Evolutionary conservation across 1,139 yeast species (phyloP).

Genomic region (Lodderomyces margitis): DNA sequence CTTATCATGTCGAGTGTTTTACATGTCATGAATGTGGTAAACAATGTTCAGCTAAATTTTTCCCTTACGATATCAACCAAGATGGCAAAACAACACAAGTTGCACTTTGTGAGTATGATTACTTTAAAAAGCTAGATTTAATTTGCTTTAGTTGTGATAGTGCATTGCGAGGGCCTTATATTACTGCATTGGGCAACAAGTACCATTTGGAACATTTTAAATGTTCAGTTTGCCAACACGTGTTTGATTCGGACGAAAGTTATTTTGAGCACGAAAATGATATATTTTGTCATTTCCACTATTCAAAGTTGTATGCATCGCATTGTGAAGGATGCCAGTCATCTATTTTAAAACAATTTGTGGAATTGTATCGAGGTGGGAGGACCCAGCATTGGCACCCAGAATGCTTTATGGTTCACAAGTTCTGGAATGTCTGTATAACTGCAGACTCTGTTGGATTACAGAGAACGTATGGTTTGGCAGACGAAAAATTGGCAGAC

Average conservation of each 20-base stretch:
- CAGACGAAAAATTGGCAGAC: constrained; percentile 23
- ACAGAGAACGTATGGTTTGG: constrained; percentile 19
- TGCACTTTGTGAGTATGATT: constrained; percentile 90
- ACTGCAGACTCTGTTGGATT: constrained; percentile 63
- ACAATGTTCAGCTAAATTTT: constrained; percentile 71
- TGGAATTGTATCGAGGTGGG: constrained; percentile 91
- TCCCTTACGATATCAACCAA: constrained; percentile 47
- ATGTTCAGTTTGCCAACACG: constrained; percentile 82
- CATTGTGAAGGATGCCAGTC: constrained; percentile 93
- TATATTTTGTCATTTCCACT: constrained; percentile 90
- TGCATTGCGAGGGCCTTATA: constrained; percentile 89
- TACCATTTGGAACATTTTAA: constrained; percentile 95
- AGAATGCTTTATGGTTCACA: constrained; percentile 96
- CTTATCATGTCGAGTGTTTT: constrained; percentile 87
- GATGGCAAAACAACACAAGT: constrained; percentile 39
- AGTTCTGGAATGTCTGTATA: constrained; percentile 92
- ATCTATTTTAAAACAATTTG: constrained; percentile 90
- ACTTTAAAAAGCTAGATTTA: constrained; percentile 78
- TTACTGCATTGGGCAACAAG: constrained; percentile 88
- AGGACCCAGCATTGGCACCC: constrained; percentile 98
- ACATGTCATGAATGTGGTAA: constrained; percentile 78
- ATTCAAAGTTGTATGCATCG: constrained; percentile 78
- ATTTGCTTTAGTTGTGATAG: constrained; percentile 81
- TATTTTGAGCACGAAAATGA: constrained; percentile 84
- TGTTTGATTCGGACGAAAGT: constrained; percentile 89